Evolutionary conservation across 192 early-diverging fungal species (phyloP).

Genomic region (Glomus cerebriforme): DNA sequence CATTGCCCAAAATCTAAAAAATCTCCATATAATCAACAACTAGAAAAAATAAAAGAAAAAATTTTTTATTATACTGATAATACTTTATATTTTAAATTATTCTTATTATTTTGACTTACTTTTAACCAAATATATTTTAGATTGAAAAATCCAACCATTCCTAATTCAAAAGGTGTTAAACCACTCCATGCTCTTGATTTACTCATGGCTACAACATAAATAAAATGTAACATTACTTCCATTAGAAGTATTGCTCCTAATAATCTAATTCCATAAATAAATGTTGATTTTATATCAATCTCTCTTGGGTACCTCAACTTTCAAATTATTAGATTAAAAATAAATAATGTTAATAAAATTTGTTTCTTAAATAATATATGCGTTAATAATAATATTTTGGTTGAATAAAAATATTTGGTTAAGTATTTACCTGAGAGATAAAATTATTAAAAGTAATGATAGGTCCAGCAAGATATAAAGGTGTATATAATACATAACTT

Average conservation of each 20-base stretch:
- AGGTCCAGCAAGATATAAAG: conserved; percentile 92
- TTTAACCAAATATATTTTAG: conserved; percentile 94
- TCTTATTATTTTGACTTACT: conserved; percentile 32
- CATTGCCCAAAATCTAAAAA: conserved; percentile 95
- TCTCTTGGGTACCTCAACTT: conserved; percentile 59
- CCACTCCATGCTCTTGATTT: conserved; percentile 84
- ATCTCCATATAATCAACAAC: conserved; percentile 95
- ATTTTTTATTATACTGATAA: neutral
- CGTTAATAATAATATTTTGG: too few relatives aligned
- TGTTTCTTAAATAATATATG: too few relatives aligned
- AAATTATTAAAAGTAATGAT: conserved; percentile 96
- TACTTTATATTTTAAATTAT: neutral
- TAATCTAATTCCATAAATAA: conserved; percentile 73
- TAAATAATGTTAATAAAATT: neutral
- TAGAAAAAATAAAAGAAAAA: conserved; percentile 35
- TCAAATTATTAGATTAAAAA: neutral
- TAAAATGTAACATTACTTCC: conserved; percentile 86
- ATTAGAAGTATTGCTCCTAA: conserved; percentile 66
- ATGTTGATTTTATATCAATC: conserved; percentile 36
- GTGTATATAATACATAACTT: conserved; percentile 83
- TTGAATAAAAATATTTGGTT: conserved; percentile 17
- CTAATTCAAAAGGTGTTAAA: conserved; percentile 78
- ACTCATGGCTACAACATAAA: conserved; percentile 91
- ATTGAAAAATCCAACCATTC: conserved; percentile 86
- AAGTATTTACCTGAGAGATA: conserved; percentile 66